Conservation (phyloP, 2,329 filamentous ascomycete species). For the Curvularia lunata region DNA sequence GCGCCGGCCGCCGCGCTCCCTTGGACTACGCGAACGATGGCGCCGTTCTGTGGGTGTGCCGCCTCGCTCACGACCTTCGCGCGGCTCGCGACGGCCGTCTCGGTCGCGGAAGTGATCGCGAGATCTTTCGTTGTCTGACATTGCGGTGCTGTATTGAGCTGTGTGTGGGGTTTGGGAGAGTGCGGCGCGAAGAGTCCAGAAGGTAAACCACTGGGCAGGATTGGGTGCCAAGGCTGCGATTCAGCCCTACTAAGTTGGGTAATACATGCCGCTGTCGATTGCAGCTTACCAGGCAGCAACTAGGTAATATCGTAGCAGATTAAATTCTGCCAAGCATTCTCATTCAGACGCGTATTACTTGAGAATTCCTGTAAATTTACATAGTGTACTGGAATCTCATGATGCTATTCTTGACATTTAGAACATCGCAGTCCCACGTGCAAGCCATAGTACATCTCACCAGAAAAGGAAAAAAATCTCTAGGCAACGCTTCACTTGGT, state of each 20-base stretch:
- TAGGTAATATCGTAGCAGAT: not conserved
- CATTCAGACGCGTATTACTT: not conserved
- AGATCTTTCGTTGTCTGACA: slow-evolving; percentile 37
- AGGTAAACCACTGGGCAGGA: slow-evolving; percentile 1
- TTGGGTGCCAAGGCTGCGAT: slow-evolving; percentile 17
- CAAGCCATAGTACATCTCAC: not conserved
- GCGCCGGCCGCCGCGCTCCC: slow-evolving; percentile 36
- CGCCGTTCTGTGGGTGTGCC: slow-evolving; percentile 35
- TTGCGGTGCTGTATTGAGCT: slow-evolving; percentile 15
- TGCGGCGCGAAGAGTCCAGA: slow-evolving; percentile 10
- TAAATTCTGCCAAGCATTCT: not conserved
- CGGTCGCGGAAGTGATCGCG: slow-evolving; percentile 32
- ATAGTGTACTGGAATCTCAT: not conserved
- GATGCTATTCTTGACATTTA: not conserved
- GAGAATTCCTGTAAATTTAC: not conserved
- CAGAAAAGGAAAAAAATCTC: not conserved
- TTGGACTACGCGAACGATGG: slow-evolving; percentile 45
- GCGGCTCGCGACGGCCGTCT: slow-evolving; percentile 28
- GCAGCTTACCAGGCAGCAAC: not conserved
- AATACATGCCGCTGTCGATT: not conserved
- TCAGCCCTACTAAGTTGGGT: slow-evolving; percentile 3
- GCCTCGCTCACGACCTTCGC: slow-evolving; percentile 30
- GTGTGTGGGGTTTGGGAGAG: not conserved
- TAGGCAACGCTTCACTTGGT: not conserved
- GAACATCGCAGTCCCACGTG: not conserved